These are phyloP conservation scores for Ailanthus altissimus DNA, from an alignment of 345 rosid genomes.

Conservation along the genomic window DNA sequence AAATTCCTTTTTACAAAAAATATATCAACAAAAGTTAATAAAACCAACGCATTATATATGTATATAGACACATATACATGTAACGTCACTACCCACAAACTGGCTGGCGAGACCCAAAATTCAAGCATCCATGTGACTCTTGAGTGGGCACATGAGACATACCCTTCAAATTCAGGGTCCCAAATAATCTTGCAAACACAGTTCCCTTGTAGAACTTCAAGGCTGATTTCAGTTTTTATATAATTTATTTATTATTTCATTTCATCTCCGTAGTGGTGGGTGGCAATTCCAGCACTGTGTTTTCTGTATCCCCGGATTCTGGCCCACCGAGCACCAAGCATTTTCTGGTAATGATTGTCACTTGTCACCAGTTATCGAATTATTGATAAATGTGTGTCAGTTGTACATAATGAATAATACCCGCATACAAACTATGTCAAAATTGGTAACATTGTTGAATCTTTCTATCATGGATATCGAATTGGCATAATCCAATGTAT, in stretches of 20 bases:
- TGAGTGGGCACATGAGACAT: too few species aligned
- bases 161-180: not conserved
- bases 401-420: too few species aligned
- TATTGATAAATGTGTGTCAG: not conserved
- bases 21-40: too few species aligned
- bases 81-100: not conserved
- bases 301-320: not conserved
- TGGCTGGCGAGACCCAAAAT: not conserved
- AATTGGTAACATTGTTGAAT: too few species aligned
- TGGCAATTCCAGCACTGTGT: too few species aligned
- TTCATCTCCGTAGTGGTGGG: too few species aligned
- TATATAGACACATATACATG: too few species aligned
- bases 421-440: too few species aligned
- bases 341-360: not conserved
- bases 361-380: not conserved
- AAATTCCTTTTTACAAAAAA: too few species aligned
- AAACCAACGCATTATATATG: too few species aligned
- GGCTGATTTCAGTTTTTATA: not conserved
- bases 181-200: not conserved
- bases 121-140: slow-evolving; percentile 14
- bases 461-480: too few species aligned
- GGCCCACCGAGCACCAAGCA: not conserved
- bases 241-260: not conserved
- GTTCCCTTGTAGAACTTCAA: not conserved
- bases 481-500: too few species aligned